Percentiles rank a stretch among this genome's conserved stretches.
phyloP scores from a whole-genome alignment of 2,329 filamentous ascomycete genomes.

The Botrytis pseudocinerea region DNA sequence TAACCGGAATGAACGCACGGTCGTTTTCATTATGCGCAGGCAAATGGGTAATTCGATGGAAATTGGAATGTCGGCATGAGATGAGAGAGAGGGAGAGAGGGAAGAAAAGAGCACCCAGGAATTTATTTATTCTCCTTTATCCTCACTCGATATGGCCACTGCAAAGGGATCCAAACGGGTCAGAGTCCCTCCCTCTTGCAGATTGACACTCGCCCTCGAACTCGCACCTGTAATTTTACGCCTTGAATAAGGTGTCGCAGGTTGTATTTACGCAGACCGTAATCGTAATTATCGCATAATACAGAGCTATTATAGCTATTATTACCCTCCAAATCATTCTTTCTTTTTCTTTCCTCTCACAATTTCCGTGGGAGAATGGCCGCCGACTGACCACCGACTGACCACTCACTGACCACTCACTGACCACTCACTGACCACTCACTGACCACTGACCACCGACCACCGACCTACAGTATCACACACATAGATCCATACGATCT shows the following conservation, averaged over 20 bases:
- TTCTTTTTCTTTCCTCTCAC: background rate
- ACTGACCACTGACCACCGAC: background rate
- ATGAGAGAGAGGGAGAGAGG: background rate
- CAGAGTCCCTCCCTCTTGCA: too few relatives aligned
- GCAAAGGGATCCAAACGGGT: background rate
- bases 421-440: background rate
- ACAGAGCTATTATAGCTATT: too few relatives aligned
- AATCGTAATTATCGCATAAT: too few relatives aligned
- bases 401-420: too few relatives aligned
- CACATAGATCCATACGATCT: background rate
- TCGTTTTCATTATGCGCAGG: background rate
- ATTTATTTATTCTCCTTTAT: too few relatives aligned
- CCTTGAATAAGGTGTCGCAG: background rate
- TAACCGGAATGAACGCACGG: constrained; percentile 2
- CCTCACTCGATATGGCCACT: too few relatives aligned
- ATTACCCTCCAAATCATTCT: background rate
- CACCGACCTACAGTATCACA: background rate
- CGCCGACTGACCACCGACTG: too few relatives aligned
- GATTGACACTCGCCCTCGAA: too few relatives aligned
- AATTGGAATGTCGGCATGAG: background rate
- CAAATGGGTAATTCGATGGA: background rate
- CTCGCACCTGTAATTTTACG: background rate
- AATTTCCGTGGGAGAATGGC: background rate
- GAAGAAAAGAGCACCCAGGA: too few relatives aligned
- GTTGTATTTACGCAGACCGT: too few relatives aligned